A percentile compares a stretch with the other conserved stretches of the same genome.
phyloP scores from a whole-genome alignment of 129 eudicot genomes.

The Mikania micrantha region DNA sequence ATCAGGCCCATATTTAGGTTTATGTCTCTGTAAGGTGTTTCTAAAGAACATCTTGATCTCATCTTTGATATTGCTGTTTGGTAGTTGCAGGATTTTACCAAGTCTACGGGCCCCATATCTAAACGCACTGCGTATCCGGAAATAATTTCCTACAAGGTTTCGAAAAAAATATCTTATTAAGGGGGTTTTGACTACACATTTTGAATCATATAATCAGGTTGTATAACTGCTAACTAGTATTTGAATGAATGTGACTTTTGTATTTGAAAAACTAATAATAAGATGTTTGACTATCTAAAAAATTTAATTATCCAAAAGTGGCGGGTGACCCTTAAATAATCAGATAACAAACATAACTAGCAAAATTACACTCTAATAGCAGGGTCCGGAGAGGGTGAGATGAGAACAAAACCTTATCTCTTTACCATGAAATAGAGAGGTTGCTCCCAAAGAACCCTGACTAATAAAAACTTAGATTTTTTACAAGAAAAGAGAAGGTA shows the following conservation, averaged over 20 bases:
- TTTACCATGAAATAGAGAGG: too few relatives aligned
- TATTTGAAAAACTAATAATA: neutral
- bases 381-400: too few relatives aligned
- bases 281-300: neutral
- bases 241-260: neutral
- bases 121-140: constrained; percentile 79
- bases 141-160: constrained; percentile 49
- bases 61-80: constrained; percentile 36
- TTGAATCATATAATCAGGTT: neutral
- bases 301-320: neutral
- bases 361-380: too few relatives aligned
- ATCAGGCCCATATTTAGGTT: constrained; percentile 24
- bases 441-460: too few relatives aligned
- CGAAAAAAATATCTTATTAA: neutral
- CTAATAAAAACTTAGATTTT: too few relatives aligned
- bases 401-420: too few relatives aligned
- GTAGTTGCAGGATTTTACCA: constrained; percentile 49
- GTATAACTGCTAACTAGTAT: neutral
- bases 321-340: neutral
- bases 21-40: constrained; percentile 67
- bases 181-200: neutral
- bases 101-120: constrained; percentile 80
- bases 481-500: too few relatives aligned
- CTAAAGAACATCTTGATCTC: constrained; percentile 55
- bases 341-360: neutral